phyloP scores from a whole-genome alignment of 1,284 basidiomycete genomes.

The Austropuccinia psidii region DNA sequence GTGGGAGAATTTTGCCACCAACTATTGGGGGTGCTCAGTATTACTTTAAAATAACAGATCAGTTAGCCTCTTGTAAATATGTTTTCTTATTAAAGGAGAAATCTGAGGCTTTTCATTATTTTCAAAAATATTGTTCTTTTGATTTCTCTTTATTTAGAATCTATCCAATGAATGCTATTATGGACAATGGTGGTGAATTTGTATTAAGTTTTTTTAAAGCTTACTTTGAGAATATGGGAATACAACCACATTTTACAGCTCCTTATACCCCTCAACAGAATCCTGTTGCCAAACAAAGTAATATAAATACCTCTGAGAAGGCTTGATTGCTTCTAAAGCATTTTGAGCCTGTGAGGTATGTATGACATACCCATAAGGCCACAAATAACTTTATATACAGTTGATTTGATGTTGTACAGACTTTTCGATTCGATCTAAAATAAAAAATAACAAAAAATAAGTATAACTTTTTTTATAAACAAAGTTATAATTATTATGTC shows the following conservation, averaged over 20 bases:
- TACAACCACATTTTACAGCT: not conserved
- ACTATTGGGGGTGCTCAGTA: not conserved
- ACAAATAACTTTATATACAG: too few relatives aligned
- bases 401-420: too few relatives aligned
- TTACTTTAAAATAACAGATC: constrained; percentile 12
- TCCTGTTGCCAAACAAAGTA: not conserved
- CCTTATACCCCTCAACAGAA: constrained; percentile 14
- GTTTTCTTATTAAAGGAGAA: not conserved
- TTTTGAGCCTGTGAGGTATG: too few relatives aligned
- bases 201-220: not conserved
- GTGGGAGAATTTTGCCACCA: not conserved
- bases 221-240: not conserved
- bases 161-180: too few relatives aligned
- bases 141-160: too few relatives aligned
- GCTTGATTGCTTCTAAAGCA: not conserved
- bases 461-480: too few relatives aligned
- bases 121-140: not conserved
- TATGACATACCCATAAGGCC: too few relatives aligned
- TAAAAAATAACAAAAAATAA: too few relatives aligned
- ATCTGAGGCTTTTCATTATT: constrained; percentile 1
- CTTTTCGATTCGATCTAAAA: too few relatives aligned
- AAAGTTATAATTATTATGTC: too few relatives aligned
- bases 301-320: not conserved
- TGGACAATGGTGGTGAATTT: constrained; percentile 5
- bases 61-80: not conserved